A percentile compares a stretch with the other conserved stretches of the same genome.
Evolutionary conservation across 768 basidiomycete species (phyloP).

Genomic region (Phylloporus arenicola): DNA sequence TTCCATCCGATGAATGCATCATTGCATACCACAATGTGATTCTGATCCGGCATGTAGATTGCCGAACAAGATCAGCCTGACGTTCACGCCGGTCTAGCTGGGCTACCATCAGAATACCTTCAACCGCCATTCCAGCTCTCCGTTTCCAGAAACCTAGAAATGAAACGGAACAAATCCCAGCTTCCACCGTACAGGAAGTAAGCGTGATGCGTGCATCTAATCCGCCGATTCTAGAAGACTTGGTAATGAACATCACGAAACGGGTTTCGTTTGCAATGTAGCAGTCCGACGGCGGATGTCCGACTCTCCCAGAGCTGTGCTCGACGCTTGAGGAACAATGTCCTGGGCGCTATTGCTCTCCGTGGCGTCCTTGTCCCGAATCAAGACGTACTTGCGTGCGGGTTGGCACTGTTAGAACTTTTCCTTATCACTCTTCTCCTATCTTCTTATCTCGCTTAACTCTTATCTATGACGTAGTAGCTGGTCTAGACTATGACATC

Average conservation of each 20-base stretch:
- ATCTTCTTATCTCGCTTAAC: no score
- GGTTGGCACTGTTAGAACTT: no score
- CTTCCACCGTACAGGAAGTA: neutral
- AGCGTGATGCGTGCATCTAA: neutral
- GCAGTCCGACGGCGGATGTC: constrained; percentile 20
- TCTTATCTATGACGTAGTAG: no score
- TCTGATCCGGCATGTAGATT: neutral
- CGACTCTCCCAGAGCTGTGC: constrained; percentile 16
- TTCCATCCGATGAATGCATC: neutral
- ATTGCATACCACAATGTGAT: no score
- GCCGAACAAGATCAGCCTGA: no score
- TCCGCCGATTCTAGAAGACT: neutral
- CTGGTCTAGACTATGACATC: no score
- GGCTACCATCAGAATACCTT: neutral
- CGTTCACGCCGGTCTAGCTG: neutral
- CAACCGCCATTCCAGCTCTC: neutral
- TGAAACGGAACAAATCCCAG: neutral
- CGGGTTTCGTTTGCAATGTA: neutral
- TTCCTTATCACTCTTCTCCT: no score
- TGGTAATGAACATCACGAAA: neutral
- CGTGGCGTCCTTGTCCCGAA: constrained; percentile 2
- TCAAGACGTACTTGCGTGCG: neutral
- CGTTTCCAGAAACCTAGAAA: neutral
- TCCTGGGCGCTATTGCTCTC: constrained; percentile 6
- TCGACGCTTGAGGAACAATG: constrained; percentile 12